A percentile compares a stretch with the other conserved stretches of the same genome.
Conservation (phyloP, 2,329 filamentous ascomycete genomes). For the Beauveria medogensis region DNA sequence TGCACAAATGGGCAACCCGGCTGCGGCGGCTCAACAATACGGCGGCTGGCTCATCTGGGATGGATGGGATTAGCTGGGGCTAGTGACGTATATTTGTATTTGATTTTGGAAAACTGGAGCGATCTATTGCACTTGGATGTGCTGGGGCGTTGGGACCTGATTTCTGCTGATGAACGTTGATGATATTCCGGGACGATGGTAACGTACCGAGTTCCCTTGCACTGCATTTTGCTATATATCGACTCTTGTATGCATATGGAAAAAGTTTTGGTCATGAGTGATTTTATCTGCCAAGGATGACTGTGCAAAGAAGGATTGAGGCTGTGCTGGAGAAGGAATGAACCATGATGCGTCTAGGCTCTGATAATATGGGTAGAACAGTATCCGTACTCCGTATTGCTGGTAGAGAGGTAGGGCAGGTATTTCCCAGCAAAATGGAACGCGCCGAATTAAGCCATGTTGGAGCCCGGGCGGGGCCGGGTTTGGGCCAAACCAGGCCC, state of each 20-base stretch:
- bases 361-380: too few relatives aligned
- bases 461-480: too few relatives aligned
- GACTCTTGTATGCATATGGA: not conserved
- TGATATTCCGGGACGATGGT: not conserved
- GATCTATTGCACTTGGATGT: not conserved
- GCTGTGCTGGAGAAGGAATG: not conserved
- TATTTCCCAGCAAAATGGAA: too few relatives aligned
- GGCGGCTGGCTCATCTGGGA: conserved; percentile 33
- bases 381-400: too few relatives aligned
- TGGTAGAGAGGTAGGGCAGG: too few relatives aligned
- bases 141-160: not conserved
- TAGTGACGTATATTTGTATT: not conserved
- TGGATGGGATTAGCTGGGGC: conserved; percentile 26
- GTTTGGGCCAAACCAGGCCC: too few relatives aligned
- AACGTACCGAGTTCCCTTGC: too few relatives aligned
- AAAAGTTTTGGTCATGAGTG: not conserved
- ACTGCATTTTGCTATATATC: not conserved
- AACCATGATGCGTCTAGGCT: not conserved
- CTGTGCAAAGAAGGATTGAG: not conserved
- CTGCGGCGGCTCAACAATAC: conserved; percentile 21
- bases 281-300: not conserved
- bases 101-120: not conserved
- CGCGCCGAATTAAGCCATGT: too few relatives aligned
- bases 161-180: not conserved
- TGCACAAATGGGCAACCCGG: conserved; percentile 20